Evolutionary conservation across 2,329 filamentous ascomycete genomes (phyloP).

Genomic region (Pseudocercospora eumusae): DNA sequence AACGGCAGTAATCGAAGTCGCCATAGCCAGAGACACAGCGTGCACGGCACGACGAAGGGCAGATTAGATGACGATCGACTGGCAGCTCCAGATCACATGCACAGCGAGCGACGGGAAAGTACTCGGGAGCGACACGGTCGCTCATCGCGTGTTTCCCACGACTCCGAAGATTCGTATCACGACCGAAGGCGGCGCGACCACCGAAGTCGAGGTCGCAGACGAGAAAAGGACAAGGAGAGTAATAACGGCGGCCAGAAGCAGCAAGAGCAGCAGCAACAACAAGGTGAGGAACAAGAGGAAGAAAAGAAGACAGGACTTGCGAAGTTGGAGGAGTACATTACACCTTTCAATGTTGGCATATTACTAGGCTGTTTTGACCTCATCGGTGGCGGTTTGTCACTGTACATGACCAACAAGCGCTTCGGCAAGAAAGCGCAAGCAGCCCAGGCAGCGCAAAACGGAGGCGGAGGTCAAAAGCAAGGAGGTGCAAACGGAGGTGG

Average conservation of each 20-base stretch:
- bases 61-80: constrained; percentile 17
- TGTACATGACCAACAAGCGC: constrained; percentile 27
- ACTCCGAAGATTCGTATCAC: constrained; percentile 18
- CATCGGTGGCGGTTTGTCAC: constrained; percentile 21
- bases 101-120: constrained; percentile 9
- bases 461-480: background rate
- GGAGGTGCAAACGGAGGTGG: constrained; percentile 11
- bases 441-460: constrained; percentile 1
- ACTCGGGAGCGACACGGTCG: constrained; percentile 6
- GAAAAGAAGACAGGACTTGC: constrained; percentile 14
- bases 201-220: constrained; percentile 15
- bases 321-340: constrained; percentile 20
- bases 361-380: constrained; percentile 27
- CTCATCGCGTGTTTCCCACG: constrained; percentile 13
- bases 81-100: constrained; percentile 2
- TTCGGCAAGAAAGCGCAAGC: constrained; percentile 25
- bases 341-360: constrained; percentile 25
- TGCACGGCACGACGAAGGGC: constrained; percentile 13
- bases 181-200: constrained; percentile 12
- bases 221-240: constrained; percentile 12
- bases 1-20: constrained; percentile 13
- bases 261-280: constrained; percentile 10
- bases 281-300: constrained; percentile 13
- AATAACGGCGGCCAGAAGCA: constrained; percentile 10
- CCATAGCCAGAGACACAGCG: constrained; percentile 16